Evolutionary conservation across 768 basidiomycete genomes (phyloP).

Genomic region (Leccinellum rugosiceps): DNA sequence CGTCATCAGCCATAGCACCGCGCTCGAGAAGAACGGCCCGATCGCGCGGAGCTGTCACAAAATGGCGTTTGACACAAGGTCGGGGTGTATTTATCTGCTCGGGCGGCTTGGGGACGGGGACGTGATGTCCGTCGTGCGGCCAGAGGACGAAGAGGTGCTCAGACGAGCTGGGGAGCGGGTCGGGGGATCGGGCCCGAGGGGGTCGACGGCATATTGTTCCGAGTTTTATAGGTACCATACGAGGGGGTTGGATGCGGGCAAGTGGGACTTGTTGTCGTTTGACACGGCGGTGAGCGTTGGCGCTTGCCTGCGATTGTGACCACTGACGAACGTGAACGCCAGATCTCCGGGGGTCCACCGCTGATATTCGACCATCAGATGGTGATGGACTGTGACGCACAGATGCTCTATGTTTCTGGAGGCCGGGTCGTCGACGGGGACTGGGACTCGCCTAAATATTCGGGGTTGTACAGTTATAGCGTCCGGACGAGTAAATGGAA

Average conservation of each 20-base stretch:
- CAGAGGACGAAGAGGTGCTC: slow-evolving; percentile 20
- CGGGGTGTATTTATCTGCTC: slow-evolving; percentile 69
- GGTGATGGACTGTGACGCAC: slow-evolving; percentile 67
- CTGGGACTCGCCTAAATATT: slow-evolving; percentile 56
- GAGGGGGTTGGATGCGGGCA: slow-evolving; percentile 44
- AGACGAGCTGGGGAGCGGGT: slow-evolving; percentile 22
- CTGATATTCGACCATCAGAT: slow-evolving; percentile 81
- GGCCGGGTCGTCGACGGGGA: slow-evolving; percentile 70
- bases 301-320: too few relatives aligned
- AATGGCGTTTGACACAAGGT: slow-evolving; percentile 75
- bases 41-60: slow-evolving; percentile 74
- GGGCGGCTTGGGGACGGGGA: slow-evolving; percentile 64
- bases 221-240: slow-evolving; percentile 72
- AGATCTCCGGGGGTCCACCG: slow-evolving; percentile 68
- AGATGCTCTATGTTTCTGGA: slow-evolving; percentile 73
- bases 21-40: slow-evolving; percentile 60
- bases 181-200: background rate
- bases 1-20: slow-evolving; percentile 53
- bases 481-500: slow-evolving; percentile 65
- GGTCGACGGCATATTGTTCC: slow-evolving; percentile 42
- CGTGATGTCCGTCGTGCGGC: slow-evolving; percentile 23
- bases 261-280: slow-evolving; percentile 68
- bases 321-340: background rate
- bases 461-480: slow-evolving; percentile 73
- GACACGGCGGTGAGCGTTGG: slow-evolving; percentile 57